Base-by-base conservation (phyloP, 306 rosid genomes). In the Corylus avellana region DNA sequence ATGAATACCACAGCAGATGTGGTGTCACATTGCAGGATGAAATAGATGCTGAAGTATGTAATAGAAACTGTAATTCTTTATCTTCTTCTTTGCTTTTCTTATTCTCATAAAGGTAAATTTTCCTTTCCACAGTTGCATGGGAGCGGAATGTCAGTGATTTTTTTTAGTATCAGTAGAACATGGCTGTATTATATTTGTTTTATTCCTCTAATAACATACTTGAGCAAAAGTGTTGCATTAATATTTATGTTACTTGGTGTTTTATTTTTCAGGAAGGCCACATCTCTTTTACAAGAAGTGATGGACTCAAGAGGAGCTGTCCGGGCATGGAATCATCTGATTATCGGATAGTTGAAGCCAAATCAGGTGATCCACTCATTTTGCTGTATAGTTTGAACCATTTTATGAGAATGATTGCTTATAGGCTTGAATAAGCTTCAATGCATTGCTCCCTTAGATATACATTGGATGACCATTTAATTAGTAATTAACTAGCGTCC, bases 1-100 rank as follows among this genome's bases (percentile, higher is more conserved):
- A 89, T 80, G 89, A 76, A 82, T 89, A 89, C 78, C 93, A 88
- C 72, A 90, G 93, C 78, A 87, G 91, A 86, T 67, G 91, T 54
- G 88, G 86, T 66, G 86, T 86, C 68, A 82, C 46, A 63, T 84
- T 67, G 70, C 82, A 84, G 46, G 76, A 85, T 87, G 93, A 88
- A 78, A 72, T 80, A 69, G 90, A 86, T 53, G 74, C 72, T 76
- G 91, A 79, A 54, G 97, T 91, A 88, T 69, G 93, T 74, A 75
- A 77, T 46, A n/a, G 71, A 72, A 39, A 51, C 18, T 53, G 61
- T 37, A 74, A 55, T 49, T 77, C 27, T 32, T 47, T 72, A 27
- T 72, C 72, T 50, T 69, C 54, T 78, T 42, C 29, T 39, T 75
- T 80, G 7, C 59, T 8, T 80, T 70, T 58, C 53, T 82, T 75